Conservation (phyloP, 768 basidiomycete genomes). For the Tricholoma sp. region DNA sequence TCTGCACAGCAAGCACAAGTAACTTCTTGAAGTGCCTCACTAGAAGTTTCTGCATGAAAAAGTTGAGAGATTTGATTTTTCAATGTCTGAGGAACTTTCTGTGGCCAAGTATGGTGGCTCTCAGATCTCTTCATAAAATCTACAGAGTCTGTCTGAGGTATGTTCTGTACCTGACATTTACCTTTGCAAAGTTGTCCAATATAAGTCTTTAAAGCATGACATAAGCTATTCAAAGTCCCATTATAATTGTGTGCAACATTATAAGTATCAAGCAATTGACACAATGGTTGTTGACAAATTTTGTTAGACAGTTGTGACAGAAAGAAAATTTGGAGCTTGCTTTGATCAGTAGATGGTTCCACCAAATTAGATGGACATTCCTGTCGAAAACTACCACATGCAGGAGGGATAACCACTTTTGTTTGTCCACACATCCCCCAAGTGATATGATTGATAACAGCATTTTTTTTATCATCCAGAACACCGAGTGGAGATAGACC, state of each 20-base stretch:
- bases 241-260: background rate
- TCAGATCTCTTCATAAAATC: background rate
- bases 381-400: background rate
- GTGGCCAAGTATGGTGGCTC: background rate
- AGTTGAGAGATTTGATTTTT: background rate
- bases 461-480: background rate
- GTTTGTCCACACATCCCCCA: background rate
- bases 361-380: background rate
- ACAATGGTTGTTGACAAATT: background rate
- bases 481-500: background rate
- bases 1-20: background rate
- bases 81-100: background rate
- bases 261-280: background rate
- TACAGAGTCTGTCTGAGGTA: background rate
- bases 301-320: background rate
- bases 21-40: background rate
- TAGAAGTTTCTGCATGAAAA: background rate
- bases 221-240: background rate
- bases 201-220: background rate
- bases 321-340: background rate
- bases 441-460: background rate
- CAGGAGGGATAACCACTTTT: background rate
- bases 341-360: background rate
- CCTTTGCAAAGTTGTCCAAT: background rate
- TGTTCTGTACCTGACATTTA: background rate